Percentiles rank a stretch among this genome's conserved stretches.
Evolutionary conservation across 1,284 basidiomycete genomes (phyloP).

Genomic region (Agaricales sp.): DNA sequence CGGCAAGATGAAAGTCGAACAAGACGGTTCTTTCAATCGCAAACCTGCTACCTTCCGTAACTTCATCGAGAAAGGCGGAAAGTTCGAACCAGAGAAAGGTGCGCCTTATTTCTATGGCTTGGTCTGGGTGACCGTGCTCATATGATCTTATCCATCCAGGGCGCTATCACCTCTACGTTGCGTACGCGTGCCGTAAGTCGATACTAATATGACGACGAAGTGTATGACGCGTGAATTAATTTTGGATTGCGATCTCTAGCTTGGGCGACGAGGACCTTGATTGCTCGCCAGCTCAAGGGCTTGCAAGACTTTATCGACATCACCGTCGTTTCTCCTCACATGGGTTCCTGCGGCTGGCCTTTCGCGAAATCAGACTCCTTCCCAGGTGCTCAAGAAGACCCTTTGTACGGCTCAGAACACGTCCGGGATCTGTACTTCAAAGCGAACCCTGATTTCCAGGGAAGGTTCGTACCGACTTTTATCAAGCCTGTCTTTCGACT

Average conservation of each 20-base stretch:
- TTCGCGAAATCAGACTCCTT: constrained; percentile 68
- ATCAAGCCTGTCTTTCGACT: constrained; percentile 1
- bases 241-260: constrained; percentile 29
- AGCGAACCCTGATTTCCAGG: constrained; percentile 60
- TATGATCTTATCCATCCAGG: constrained; percentile 27
- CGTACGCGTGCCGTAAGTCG: constrained; percentile 65
- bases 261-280: constrained; percentile 91
- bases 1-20: constrained; percentile 45
- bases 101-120: constrained; percentile 1
- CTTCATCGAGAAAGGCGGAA: constrained; percentile 58
- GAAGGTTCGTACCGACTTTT: constrained; percentile 38
- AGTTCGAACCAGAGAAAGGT: constrained; percentile 80
- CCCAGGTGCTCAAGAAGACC: constrained; percentile 65
- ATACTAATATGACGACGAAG: neutral
- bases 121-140: neutral
- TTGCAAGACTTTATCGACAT: constrained; percentile 77
- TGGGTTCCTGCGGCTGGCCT: constrained; percentile 83
- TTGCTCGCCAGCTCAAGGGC: constrained; percentile 86
- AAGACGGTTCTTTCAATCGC: constrained; percentile 82
- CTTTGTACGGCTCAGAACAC: constrained; percentile 59
- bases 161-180: constrained; percentile 86
- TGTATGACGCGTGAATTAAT: neutral
- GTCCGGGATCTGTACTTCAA: constrained; percentile 82
- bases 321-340: constrained; percentile 77
- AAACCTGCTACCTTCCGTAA: constrained; percentile 66